These are phyloP conservation scores for Penicillium brevicompactum DNA, from an alignment of 2,329 filamentous ascomycete genomes.

Conservation along the genomic window DNA sequence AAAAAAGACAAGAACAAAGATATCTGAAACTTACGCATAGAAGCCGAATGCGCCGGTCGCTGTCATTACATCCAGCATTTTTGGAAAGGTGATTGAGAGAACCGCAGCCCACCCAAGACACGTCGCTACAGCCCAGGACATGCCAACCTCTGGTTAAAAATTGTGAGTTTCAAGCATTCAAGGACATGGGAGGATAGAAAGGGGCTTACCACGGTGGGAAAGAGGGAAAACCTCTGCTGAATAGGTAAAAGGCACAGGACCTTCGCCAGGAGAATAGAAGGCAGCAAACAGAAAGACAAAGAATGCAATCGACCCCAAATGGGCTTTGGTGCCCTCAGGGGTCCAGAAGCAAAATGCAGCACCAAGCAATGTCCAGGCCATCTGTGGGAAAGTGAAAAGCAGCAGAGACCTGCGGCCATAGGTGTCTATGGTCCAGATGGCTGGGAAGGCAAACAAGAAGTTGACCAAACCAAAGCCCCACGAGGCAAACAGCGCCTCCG, in stretches of 20 bases:
- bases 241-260: slow-evolving; percentile 56
- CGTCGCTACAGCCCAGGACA: slow-evolving; percentile 49
- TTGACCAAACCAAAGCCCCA: slow-evolving; percentile 68
- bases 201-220: slow-evolving; percentile 51
- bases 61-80: slow-evolving; percentile 50
- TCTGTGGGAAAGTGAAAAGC: slow-evolving; percentile 67
- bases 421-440: slow-evolving; percentile 68
- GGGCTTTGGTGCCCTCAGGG: slow-evolving; percentile 40
- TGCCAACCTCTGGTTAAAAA: slow-evolving; percentile 46
- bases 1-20: background rate
- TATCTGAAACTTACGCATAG: slow-evolving; percentile 48
- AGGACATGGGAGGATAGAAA: slow-evolving; percentile 9
- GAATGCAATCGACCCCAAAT: slow-evolving; percentile 58
- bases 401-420: slow-evolving; percentile 65
- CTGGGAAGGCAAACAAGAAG: slow-evolving; percentile 66
- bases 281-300: slow-evolving; percentile 68
- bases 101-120: slow-evolving; percentile 53
- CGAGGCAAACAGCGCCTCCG: slow-evolving; percentile 62
- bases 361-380: slow-evolving; percentile 67
- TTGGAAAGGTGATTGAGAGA: slow-evolving; percentile 54
- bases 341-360: slow-evolving; percentile 64
- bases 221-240: slow-evolving; percentile 59
- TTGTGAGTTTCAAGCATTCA: slow-evolving; percentile 17
- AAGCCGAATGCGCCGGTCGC: slow-evolving; percentile 62
- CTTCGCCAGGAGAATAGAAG: slow-evolving; percentile 67